Conservation (phyloP, 2,329 filamentous ascomycete species). For the Fusarium papillatum region DNA sequence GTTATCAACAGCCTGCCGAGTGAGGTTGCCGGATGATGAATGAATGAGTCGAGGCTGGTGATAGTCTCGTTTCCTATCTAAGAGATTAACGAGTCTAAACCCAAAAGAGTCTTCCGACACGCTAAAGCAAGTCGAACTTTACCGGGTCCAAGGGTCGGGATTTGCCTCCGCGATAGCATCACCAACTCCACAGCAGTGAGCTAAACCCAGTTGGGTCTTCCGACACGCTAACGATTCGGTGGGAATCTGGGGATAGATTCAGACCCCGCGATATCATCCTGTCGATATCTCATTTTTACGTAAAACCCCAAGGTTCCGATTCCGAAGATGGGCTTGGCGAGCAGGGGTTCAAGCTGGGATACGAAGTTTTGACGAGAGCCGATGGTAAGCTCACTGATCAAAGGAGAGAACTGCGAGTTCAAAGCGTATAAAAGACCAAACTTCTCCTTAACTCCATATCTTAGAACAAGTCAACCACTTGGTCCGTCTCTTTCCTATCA, state of each 20-base stretch:
- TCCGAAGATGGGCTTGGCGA: neutral
- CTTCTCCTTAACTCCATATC: neutral
- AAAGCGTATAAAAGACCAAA: neutral
- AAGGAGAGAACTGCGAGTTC: neutral
- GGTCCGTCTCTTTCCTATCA: neutral
- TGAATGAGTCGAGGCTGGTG: neutral
- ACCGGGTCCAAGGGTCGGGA: neutral
- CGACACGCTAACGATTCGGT: neutral
- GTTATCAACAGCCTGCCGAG: neutral
- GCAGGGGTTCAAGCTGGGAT: neutral
- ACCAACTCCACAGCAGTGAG: neutral
- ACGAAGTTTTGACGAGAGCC: neutral
- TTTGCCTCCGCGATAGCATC: neutral
- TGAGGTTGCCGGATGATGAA: neutral
- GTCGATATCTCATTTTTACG: neutral
- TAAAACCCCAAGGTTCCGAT: neutral
- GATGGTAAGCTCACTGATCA: neutral
- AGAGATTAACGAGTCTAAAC: neutral
- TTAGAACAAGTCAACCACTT: neutral
- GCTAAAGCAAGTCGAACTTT: neutral
- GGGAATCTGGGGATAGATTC: neutral
- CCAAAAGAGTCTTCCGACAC: neutral
- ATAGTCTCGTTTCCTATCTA: neutral
- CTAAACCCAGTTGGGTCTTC: neutral
- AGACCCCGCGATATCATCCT: neutral